Conservation (phyloP, 208 protist species). For the Acanthamoeba triangularis region DNA sequence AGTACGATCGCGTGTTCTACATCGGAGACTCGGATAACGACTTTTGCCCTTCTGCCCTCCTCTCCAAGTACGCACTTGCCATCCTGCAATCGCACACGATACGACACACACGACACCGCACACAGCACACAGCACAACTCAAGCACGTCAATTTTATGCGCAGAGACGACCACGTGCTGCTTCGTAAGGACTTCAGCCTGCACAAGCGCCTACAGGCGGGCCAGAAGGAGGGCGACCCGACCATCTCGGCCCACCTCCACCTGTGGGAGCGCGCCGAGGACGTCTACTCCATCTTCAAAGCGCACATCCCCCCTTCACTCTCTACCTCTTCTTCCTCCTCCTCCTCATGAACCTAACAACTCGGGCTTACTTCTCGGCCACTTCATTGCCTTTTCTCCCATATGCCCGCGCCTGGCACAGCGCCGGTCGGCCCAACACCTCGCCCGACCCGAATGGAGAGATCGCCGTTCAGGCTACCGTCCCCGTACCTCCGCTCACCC, state of each 20-base stretch:
- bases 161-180: slow-evolving; percentile 52
- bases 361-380: background rate
- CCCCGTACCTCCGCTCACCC: no score
- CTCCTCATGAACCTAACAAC: background rate
- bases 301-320: background rate
- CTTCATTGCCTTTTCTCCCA: no score
- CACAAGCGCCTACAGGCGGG: slow-evolving; percentile 16
- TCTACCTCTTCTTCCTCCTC: background rate
- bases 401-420: no score
- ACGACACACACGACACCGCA: background rate
- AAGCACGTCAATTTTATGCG: background rate
- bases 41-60: slow-evolving; percentile 32
- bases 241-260: slow-evolving; percentile 49
- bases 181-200: slow-evolving; percentile 19
- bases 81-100: background rate
- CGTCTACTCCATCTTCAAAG: slow-evolving; percentile 37
- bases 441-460: no score
- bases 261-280: slow-evolving; percentile 50
- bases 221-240: background rate
- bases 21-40: slow-evolving; percentile 67
- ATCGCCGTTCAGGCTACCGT: no score
- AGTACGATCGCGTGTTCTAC: slow-evolving; percentile 59
- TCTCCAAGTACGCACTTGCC: slow-evolving; percentile 32
- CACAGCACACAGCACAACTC: no score
- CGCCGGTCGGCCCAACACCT: no score